Conservation (phyloP, 768 basidiomycete genomes). For the Boletus rubescentipes region DNA sequence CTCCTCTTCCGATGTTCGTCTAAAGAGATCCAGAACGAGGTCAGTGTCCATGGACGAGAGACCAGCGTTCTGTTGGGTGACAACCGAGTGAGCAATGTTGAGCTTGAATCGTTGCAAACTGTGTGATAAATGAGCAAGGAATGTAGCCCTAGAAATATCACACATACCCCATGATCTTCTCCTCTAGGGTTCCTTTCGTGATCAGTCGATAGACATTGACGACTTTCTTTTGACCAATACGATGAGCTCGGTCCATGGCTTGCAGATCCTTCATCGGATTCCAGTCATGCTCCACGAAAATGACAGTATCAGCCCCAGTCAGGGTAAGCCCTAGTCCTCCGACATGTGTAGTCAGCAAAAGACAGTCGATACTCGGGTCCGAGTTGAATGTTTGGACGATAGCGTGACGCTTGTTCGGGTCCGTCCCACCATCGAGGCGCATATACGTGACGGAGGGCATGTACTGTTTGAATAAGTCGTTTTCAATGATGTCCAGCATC, state of each 20-base stretch:
- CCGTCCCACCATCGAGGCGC: slow-evolving; percentile 93
- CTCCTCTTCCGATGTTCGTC: slow-evolving; percentile 71
- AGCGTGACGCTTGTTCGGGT: slow-evolving; percentile 91
- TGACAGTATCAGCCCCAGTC: slow-evolving; percentile 98
- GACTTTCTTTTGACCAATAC: slow-evolving; percentile 97
- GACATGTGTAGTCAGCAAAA: slow-evolving; percentile 94
- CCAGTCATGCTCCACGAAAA: slow-evolving; percentile 99
- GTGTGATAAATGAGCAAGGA: slow-evolving; percentile 11
- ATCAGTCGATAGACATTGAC: slow-evolving; percentile 98
- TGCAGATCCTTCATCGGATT: slow-evolving; percentile 99
- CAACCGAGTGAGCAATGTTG: slow-evolving; percentile 95
- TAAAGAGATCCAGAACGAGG: slow-evolving; percentile 92
- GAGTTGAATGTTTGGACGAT: slow-evolving; percentile 98
- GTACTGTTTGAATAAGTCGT: slow-evolving; percentile 81
- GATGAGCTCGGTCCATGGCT: slow-evolving; percentile 98
- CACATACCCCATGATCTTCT: slow-evolving; percentile 98
- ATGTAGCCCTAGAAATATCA: slow-evolving; percentile 1
- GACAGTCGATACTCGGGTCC: slow-evolving; percentile 95
- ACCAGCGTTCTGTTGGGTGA: slow-evolving; percentile 96
- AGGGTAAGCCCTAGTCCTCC: slow-evolving; percentile 94
- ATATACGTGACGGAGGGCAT: slow-evolving; percentile 99
- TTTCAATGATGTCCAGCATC: slow-evolving; percentile 98
- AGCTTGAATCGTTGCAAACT: slow-evolving; percentile 98
- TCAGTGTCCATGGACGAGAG: slow-evolving; percentile 96
- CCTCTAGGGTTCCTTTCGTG: slow-evolving; percentile 95